Evolutionary conservation across 192 early-diverging fungal species (phyloP), one percentile per base, ranked within the genome.

Genomic region (Linnemannia elongata): DNA sequence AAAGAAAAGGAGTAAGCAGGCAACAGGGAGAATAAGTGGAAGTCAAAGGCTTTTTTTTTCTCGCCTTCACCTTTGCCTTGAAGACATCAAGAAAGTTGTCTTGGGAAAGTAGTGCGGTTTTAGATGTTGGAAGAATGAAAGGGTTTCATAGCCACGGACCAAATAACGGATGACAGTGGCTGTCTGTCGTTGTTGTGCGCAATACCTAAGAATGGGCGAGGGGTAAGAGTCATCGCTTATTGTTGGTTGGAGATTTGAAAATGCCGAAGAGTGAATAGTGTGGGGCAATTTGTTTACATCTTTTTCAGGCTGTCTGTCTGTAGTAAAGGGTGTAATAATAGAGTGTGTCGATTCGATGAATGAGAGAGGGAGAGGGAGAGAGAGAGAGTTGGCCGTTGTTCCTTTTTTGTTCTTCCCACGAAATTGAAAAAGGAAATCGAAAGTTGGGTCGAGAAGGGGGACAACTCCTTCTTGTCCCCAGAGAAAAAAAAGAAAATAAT

Each of bases 371-470:
- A 24, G 69, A 71, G n/a, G n/a, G n/a, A 41, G 9, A 77, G 63
- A 63, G 33, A 72, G 52, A 24, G 69, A 71, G n/a, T 24, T 63
- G 69, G 42, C 33, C 72, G 13, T 24, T 63, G 70, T 38, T 20
- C 72, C 72, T 41, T 42, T 41, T 74, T 68, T 36, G 69, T 79
- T 84, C 82, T 85, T 80, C 78, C 83, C 83, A 84, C 82, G 82
- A 79, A 84, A 84, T 84, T 84, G 36, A 84, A 84, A 84, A 84
- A 84, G 82, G 82, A 84, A 85, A 85, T 80, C 47, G 68, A 77
- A 68, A 42, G 36, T 35, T 47, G 74, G 33, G 42, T n/a, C 30
- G 70, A 22, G 70, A 72, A 42, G 38, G 13, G 6, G 2, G 7
- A 17, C 8, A 22, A 41, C 22, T 52, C 42, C 47, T 55, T 55